These are phyloP conservation scores for Phytophthora litchii DNA, from an alignment of 352 stramenopile species.

Conservation along the genomic window DNA sequence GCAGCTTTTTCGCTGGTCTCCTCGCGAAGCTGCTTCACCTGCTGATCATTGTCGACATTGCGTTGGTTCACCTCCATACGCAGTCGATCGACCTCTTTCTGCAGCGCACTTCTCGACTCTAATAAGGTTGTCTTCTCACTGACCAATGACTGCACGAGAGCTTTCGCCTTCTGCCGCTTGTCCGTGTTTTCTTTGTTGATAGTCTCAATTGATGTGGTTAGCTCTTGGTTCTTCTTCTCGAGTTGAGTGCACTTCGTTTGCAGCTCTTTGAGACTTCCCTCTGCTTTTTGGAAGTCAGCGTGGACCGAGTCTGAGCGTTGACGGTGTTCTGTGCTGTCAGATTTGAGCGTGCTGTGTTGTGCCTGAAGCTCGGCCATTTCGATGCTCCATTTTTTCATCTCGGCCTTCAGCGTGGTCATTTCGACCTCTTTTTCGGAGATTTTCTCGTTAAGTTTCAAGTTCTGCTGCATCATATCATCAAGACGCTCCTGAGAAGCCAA, in stretches of 20 bases:
- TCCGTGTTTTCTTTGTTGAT: constrained; percentile 64
- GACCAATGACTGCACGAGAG: constrained; percentile 64
- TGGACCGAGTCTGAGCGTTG: constrained; percentile 51
- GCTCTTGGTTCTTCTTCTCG: constrained; percentile 67
- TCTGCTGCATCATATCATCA: constrained; percentile 56
- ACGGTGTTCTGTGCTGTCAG: constrained; percentile 47
- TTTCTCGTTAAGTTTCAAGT: constrained; percentile 61
- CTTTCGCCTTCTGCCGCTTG: constrained; percentile 77
- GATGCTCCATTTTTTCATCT: constrained; percentile 50
- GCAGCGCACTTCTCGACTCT: constrained; percentile 52
- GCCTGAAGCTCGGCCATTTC: constrained; percentile 50
- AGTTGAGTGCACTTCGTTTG: constrained; percentile 44
- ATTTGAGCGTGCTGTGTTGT: constrained; percentile 45
- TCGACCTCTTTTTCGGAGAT: constrained; percentile 62
- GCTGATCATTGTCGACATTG: constrained; percentile 74
- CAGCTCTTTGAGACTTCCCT: constrained; percentile 43
- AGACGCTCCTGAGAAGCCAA: constrained; percentile 41
- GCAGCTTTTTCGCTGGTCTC: constrained; percentile 57
- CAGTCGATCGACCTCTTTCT: constrained; percentile 73
- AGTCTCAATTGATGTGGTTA: constrained; percentile 42
- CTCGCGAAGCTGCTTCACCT: constrained; percentile 64
- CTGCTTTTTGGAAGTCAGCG: constrained; percentile 51
- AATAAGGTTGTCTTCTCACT: constrained; percentile 64
- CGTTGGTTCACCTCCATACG: constrained; percentile 80
- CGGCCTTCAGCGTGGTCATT: constrained; percentile 43